Percentiles rank a stretch among this genome's conserved stretches.
These are phyloP conservation scores for Populus ilicifolia DNA, from an alignment of 345 rosid species.

Conservation along the genomic window DNA sequence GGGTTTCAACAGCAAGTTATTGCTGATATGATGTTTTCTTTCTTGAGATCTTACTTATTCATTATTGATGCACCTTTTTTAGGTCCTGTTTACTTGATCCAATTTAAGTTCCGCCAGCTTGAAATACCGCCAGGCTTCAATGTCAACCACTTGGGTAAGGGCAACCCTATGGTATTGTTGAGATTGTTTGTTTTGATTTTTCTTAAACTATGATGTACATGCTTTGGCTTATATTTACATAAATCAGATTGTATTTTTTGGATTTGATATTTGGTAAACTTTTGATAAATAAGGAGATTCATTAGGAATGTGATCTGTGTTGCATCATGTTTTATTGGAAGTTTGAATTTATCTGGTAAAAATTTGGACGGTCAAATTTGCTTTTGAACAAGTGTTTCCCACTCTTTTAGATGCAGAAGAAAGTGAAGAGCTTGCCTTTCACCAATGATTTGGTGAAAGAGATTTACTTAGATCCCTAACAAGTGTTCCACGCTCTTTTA, in stretches of 20 bases:
- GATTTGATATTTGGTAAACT: not conserved
- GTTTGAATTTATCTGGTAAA: not conserved
- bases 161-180: not conserved
- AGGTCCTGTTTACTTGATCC: constrained; percentile 87
- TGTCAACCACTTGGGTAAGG: constrained; percentile 71
- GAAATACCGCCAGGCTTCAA: constrained; percentile 89
- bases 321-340: not conserved
- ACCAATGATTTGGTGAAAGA: not conserved
- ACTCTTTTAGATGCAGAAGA: not conserved
- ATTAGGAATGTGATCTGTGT: not conserved
- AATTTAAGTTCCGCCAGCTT: constrained; percentile 84
- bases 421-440: not conserved
- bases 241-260: too few relatives aligned
- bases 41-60: not conserved
- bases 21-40: not conserved
- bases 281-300: not conserved
- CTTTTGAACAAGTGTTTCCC: not conserved
- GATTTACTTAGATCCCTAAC: not conserved
- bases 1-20: too few relatives aligned
- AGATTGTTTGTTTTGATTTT: not conserved
- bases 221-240: not conserved
- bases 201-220: not conserved
- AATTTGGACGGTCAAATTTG: not conserved
- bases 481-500: too few relatives aligned
- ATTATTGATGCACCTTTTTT: constrained; percentile 12